Base-by-base conservation (phyloP, 2,329 filamentous ascomycete species). In the Pleurostoma richardsiae region DNA sequence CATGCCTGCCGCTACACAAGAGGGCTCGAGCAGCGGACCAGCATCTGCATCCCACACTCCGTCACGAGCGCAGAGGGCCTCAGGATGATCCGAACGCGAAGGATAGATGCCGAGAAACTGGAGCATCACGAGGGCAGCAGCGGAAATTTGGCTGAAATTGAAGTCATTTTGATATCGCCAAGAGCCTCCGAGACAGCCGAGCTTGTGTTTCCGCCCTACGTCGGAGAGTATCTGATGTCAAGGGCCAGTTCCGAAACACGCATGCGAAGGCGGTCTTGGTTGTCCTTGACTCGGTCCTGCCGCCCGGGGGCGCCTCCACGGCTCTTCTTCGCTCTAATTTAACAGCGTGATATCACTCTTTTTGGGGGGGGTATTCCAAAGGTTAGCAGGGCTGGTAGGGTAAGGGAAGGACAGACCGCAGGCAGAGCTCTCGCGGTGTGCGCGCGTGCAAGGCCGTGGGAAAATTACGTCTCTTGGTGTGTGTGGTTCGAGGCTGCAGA, bases 321-420 rank as follows among this genome's bases (percentile, higher is more conserved):
- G 62, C 58, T 60, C 57, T 62, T 63, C 50, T 46, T 63, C 60
- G 55, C 52, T 59, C 52, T 58, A 60, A 62, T 62, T 56, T 55
- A 49, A 44, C 52, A 51, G 47, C 52, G 33, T 46, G 33, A 36
- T 36, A 36, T 39, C 40, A n/a, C 27, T 41, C 28, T 46, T 49
- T 47, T 19, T 19, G 19, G 19, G 19, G 19, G 19, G 19, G 19
- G 19, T 2, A 19, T 19, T 19, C 19, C 19, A 19, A 19, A 19
- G 19, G 19, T 19, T 19, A 19, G 19, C 19, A 19, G 19, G 19
- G 19, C 19, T 19, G 19, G 19, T 19, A 19, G 19, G 19, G 19
- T 19, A 19, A 19, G 19, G 19, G 19, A 19, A 19, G 19, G 19
- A 19, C 19, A 19, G 19, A 19, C 19, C 19, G 19, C 19, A 19